These are phyloP conservation scores for Huntiella omanensis DNA, from an alignment of 2,329 filamentous ascomycete species.

Conservation along the genomic window DNA sequence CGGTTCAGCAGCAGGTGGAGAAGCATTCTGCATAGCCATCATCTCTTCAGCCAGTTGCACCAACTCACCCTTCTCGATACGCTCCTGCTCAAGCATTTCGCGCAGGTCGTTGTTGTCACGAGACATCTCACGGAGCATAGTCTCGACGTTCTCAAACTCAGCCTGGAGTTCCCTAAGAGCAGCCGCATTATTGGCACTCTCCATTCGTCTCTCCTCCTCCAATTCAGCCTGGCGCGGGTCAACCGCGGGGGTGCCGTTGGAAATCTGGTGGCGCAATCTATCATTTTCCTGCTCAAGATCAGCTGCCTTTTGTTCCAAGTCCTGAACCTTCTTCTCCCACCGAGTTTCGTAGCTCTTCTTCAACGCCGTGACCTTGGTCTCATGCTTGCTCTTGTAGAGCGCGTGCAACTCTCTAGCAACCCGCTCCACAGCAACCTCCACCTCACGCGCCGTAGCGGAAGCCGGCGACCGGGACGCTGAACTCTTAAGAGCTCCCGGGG, in stretches of 20 bases:
- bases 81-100: slow-evolving; percentile 49
- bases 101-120: slow-evolving; percentile 49
- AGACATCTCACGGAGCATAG: slow-evolving; percentile 51
- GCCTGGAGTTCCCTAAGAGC: slow-evolving; percentile 53
- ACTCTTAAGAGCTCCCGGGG: slow-evolving; percentile 9
- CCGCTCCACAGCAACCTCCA: slow-evolving; percentile 72
- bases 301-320: slow-evolving; percentile 54
- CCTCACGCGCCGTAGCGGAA: slow-evolving; percentile 33
- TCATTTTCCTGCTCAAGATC: slow-evolving; percentile 58
- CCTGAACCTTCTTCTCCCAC: slow-evolving; percentile 72
- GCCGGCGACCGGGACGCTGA: slow-evolving; percentile 22
- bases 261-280: slow-evolving; percentile 38
- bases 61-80: slow-evolving; percentile 68
- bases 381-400: slow-evolving; percentile 92
- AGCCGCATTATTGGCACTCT: slow-evolving; percentile 32
- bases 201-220: slow-evolving; percentile 40
- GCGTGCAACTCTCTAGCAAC: slow-evolving; percentile 86
- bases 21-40: slow-evolving; percentile 45
- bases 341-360: slow-evolving; percentile 71
- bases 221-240: slow-evolving; percentile 24
- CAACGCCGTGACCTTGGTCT: slow-evolving; percentile 81
- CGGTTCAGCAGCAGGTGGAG: slow-evolving; percentile 5
- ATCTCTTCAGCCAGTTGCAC: slow-evolving; percentile 70
- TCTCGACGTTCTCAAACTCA: slow-evolving; percentile 54
- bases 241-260: slow-evolving; percentile 15